These are phyloP conservation scores for Rhizopus sp. DNA, from an alignment of 371 early-diverging fungal genomes.

Conservation along the genomic window DNA sequence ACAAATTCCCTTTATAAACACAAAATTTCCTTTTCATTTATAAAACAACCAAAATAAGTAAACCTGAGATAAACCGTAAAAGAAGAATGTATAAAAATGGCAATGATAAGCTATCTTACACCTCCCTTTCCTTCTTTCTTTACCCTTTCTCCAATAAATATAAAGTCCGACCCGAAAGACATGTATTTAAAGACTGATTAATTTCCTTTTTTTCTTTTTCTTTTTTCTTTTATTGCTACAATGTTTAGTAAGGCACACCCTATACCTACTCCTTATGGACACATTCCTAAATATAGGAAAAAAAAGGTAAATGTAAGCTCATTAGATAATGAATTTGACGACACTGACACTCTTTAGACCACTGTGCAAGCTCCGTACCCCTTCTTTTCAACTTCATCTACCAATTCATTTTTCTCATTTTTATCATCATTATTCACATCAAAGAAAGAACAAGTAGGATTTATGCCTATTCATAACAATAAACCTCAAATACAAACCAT, in stretches of 20 bases:
- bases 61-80: not conserved
- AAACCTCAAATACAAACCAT: slow-evolving; percentile 15
- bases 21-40: slow-evolving; percentile 5
- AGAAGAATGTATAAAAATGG: not conserved
- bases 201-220: slow-evolving; percentile 1
- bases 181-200: not conserved
- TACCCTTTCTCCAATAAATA: not conserved
- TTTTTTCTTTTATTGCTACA: not conserved
- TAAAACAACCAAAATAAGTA: slow-evolving; percentile 3
- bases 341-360: slow-evolving; percentile 3
- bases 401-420: slow-evolving; percentile 21
- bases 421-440: slow-evolving; percentile 13
- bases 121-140: not conserved
- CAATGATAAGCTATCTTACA: not conserved
- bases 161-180: slow-evolving; percentile 3
- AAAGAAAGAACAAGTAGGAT: slow-evolving; percentile 19
- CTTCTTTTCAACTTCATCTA: slow-evolving; percentile 17
- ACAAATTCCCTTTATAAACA: not conserved
- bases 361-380: slow-evolving; percentile 24
- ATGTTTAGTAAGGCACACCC: slow-evolving; percentile 27
- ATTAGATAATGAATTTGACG: slow-evolving; percentile 8
- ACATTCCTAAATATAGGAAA: slow-evolving; percentile 29
- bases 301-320: slow-evolving; percentile 14
- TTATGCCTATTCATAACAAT: slow-evolving; percentile 22
- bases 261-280: slow-evolving; percentile 30